Conservation (phyloP, 441 rosid genomes). For the Geranium incanum region DNA sequence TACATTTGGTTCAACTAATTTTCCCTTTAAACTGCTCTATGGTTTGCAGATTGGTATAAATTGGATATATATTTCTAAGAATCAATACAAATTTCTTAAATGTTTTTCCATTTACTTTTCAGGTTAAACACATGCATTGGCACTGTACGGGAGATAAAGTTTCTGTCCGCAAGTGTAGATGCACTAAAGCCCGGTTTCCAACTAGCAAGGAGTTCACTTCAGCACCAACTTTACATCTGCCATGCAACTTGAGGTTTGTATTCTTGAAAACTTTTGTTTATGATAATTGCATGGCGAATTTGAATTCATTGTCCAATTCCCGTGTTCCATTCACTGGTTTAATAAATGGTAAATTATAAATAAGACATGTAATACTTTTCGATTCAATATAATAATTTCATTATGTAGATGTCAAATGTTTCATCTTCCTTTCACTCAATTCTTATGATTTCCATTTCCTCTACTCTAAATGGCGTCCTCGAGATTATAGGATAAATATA, state of each 20-base stretch:
- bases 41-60: not conserved
- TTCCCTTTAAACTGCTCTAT: not conserved
- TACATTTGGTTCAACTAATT: not conserved
- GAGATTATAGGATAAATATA: not conserved
- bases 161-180: conserved; percentile 81
- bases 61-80: not conserved
- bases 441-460: not conserved
- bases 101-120: conserved; percentile 20
- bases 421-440: not conserved
- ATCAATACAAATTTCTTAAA: conserved; percentile 2
- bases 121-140: conserved; percentile 98
- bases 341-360: not conserved
- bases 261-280: not conserved
- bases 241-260: not conserved
- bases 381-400: not conserved
- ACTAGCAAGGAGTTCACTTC: conserved; percentile 67
- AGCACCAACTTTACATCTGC: not conserved
- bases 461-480: not conserved
- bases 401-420: not conserved
- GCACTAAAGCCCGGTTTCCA: conserved; percentile 77
- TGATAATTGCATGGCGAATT: not conserved
- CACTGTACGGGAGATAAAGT: conserved; percentile 58
- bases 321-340: not conserved
- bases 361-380: not conserved
- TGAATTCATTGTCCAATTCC: not conserved